A percentile compares a stretch with the other conserved stretches of the same genome.
These are phyloP conservation scores for Hypoxylon sp. DNA, from an alignment of 2,329 filamentous ascomycete species.

Conservation along the genomic window DNA sequence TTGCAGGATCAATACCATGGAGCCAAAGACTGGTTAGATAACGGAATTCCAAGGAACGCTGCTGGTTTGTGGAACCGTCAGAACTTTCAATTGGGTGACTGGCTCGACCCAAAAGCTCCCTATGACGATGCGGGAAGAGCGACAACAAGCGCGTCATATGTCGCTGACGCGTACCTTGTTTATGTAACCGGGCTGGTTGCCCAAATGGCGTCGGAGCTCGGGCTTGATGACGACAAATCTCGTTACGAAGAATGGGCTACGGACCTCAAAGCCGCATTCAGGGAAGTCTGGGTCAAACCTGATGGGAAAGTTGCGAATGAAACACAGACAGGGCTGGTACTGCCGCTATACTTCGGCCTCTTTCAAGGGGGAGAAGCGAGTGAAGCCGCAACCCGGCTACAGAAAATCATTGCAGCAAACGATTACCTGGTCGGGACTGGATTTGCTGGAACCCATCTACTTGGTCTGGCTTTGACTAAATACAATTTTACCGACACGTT, in stretches of 20 bases:
- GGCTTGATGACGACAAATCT: conserved; percentile 48
- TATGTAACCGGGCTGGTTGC: conserved; percentile 59
- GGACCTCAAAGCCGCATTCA: conserved; percentile 51
- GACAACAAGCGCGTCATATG: conserved; percentile 59
- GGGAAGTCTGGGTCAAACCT: conserved; percentile 52
- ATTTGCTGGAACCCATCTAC: conserved; percentile 62
- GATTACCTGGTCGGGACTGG: conserved; percentile 59
- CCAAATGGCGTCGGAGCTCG: conserved; percentile 55
- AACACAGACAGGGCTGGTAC: conserved; percentile 60
- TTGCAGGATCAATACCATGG: conserved; percentile 59
- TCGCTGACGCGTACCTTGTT: conserved; percentile 65
- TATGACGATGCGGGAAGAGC: conserved; percentile 58
- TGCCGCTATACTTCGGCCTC: conserved; percentile 59
- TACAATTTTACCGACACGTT: conserved; percentile 54
- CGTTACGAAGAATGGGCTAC: conserved; percentile 45
- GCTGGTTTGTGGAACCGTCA: conserved; percentile 60
- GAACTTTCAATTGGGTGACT: conserved; percentile 61
- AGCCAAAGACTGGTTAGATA: conserved; percentile 60
- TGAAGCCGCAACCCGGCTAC: conserved; percentile 51
- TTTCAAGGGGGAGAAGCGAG: conserved; percentile 45
- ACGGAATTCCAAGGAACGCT: conserved; percentile 53
- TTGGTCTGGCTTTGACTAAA: conserved; percentile 54
- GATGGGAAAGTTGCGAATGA: conserved; percentile 54
- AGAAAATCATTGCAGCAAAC: conserved; percentile 54
- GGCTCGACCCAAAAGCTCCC: conserved; percentile 65